Conservation (phyloP, 2,329 filamentous ascomycete genomes). For the Acrocalymma vagum region DNA sequence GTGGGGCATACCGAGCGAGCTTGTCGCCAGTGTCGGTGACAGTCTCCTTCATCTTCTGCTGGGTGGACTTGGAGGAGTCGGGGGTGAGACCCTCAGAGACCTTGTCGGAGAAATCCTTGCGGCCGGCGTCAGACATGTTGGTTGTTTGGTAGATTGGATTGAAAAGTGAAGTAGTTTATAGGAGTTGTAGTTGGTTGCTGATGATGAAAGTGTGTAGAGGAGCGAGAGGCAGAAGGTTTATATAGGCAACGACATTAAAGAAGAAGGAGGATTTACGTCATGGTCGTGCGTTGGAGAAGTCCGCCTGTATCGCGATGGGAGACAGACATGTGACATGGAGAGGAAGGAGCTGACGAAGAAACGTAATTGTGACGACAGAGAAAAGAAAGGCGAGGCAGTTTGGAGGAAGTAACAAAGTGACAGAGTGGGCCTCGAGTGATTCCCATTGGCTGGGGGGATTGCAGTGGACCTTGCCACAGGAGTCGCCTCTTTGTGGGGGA, state of each 20-base stretch:
- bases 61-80: slow-evolving; percentile 68
- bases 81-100: slow-evolving; percentile 65
- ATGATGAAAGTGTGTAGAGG: slow-evolving; percentile 17
- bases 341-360: too few relatives aligned
- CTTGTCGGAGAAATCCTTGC: slow-evolving; percentile 69
- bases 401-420: too few relatives aligned
- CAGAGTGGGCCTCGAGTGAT: too few relatives aligned
- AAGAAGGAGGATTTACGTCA: slow-evolving; percentile 33
- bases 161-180: slow-evolving; percentile 26
- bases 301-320: slow-evolving; percentile 11
- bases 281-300: too few relatives aligned
- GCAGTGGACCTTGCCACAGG: too few relatives aligned
- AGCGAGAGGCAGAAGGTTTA: slow-evolving; percentile 23
- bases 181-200: slow-evolving; percentile 20
- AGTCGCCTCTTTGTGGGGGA: too few relatives aligned
- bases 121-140: slow-evolving; percentile 68
- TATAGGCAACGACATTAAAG: slow-evolving; percentile 22
- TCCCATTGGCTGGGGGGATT: too few relatives aligned
- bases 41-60: slow-evolving; percentile 65
- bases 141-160: slow-evolving; percentile 35
- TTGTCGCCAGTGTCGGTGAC: slow-evolving; percentile 66
- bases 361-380: too few relatives aligned
- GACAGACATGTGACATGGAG: slow-evolving; percentile 8
- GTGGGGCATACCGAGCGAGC: slow-evolving; percentile 54
- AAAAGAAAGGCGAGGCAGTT: too few relatives aligned